A percentile compares a stretch with the other conserved stretches of the same genome.
These are phyloP conservation scores for Cucumis cinereus DNA, from an alignment of 306 rosid genomes.

Conservation along the genomic window DNA sequence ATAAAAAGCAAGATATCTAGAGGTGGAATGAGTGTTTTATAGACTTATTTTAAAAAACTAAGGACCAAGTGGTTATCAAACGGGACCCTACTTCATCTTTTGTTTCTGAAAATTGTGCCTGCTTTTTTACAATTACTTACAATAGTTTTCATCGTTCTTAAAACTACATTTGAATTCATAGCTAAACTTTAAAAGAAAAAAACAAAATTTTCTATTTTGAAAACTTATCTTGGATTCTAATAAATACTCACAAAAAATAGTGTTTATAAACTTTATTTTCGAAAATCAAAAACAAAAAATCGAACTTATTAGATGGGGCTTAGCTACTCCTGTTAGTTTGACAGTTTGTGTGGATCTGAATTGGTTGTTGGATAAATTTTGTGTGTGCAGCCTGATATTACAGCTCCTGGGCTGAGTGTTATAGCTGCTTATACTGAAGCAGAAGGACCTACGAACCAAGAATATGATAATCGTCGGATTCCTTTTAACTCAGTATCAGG, in stretches of 20 bases:
- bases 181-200: too few species aligned
- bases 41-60: too few species aligned
- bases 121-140: background rate
- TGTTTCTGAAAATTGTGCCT: too few species aligned
- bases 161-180: too few species aligned
- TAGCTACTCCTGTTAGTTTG: background rate
- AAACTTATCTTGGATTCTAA: too few species aligned
- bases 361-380: background rate
- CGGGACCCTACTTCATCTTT: too few species aligned
- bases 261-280: background rate
- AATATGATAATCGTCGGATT: conserved; percentile 46
- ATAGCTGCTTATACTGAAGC: conserved; percentile 77
- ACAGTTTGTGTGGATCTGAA: background rate
- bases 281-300: too few species aligned
- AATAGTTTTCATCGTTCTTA: background rate
- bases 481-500: conserved; percentile 62
- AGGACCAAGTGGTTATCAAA: too few species aligned
- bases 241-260: too few species aligned
- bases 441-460: conserved; percentile 64
- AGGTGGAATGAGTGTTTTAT: too few species aligned
- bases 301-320: background rate
- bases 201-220: too few species aligned
- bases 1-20: too few species aligned
- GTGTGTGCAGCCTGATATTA: conserved; percentile 69
- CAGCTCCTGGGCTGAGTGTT: conserved; percentile 89